Percentiles rank a stretch among this genome's conserved stretches.
Conservation (phyloP, 1,284 basidiomycete species). For the Cystobasidium slooffiae region DNA sequence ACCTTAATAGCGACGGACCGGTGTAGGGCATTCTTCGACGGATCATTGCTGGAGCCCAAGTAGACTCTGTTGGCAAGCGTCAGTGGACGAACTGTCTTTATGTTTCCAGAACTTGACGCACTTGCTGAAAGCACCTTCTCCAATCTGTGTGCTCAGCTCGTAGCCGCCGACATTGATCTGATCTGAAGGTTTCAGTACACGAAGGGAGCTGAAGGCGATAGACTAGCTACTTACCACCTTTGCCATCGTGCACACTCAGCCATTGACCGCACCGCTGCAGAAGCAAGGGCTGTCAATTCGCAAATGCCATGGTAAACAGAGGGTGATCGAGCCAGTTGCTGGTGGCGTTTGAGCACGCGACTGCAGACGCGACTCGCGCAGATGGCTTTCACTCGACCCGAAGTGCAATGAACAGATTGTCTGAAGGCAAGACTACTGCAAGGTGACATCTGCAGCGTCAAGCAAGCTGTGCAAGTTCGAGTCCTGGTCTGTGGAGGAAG, state of each 20-base stretch:
- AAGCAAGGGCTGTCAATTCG: not conserved
- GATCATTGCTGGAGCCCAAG: slow-evolving; percentile 66
- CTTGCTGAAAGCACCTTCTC: slow-evolving; percentile 83
- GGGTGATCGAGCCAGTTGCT: not conserved
- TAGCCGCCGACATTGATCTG: slow-evolving; percentile 61
- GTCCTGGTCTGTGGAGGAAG: no score
- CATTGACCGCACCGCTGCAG: not conserved
- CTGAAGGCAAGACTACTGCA: no score
- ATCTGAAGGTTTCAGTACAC: not conserved
- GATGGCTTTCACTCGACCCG: not conserved
- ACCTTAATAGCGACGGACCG: slow-evolving; percentile 83
- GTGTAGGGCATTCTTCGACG: slow-evolving; percentile 58
- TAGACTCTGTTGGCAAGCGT: slow-evolving; percentile 67
- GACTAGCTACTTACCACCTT: slow-evolving; percentile 4
- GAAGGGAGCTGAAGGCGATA: not conserved
- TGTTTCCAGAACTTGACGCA: slow-evolving; percentile 56
- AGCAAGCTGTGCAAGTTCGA: no score
- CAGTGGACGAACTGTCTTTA: not conserved
- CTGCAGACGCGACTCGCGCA: not conserved
- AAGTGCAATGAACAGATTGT: no score
- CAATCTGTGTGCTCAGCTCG: slow-evolving; percentile 72
- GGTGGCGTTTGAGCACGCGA: slow-evolving; percentile 15
- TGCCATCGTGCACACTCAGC: not conserved
- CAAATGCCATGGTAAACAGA: slow-evolving; percentile 9
- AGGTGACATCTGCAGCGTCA: no score